Evolutionary conservation across 768 basidiomycete species (phyloP), one percentile per base, ranked within the genome.

Genomic region (Xerocomus spinulosus): DNA sequence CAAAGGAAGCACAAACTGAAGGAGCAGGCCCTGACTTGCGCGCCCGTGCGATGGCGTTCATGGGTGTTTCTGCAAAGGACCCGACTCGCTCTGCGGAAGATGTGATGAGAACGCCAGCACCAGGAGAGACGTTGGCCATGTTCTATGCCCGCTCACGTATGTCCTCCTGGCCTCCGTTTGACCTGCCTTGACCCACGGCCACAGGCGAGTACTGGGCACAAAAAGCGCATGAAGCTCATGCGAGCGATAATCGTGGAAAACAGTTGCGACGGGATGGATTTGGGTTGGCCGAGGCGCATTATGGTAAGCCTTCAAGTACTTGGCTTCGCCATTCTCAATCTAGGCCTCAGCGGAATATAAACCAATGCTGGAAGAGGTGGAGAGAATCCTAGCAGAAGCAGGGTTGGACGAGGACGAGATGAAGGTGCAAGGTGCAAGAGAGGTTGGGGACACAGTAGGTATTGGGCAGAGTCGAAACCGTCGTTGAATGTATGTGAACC

Each of bases 371-470:
- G 71, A 83, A 52, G 87, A 93, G 61, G 85, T 92, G 3, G 89
- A 91, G 61, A 84, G 78, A 55, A 92, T 93, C 35, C 65, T 92
- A 42, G 79, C 77, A 9, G 89, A 90, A 56, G 91, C 92, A 0
- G 92, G 90, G 0, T 64, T 93, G 43, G 88, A 93, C 49, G 86
- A 87, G 51, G 85, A 87, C 18, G 88, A 91, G 57, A 87, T 90
- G 77, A 73, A 73, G 56, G 71, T 69, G 50, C 76, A 77, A 20
- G 82, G 80, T 4, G 74, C 70, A 15, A 75, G 73, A 68, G 45
- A 62, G 49, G 59, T 46, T 13, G 58, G 58, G 9, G 9, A 24
- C 60, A 28, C 68, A 68, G 66, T 64, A 4, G 68, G 70, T 13
- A 57, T 57, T 24, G 76, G 72, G 7, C 73, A 79, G 56, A 87